Base-by-base conservation (phyloP, 1,139 yeast species). In the Yamadazyma pseudoaaseri region DNA sequence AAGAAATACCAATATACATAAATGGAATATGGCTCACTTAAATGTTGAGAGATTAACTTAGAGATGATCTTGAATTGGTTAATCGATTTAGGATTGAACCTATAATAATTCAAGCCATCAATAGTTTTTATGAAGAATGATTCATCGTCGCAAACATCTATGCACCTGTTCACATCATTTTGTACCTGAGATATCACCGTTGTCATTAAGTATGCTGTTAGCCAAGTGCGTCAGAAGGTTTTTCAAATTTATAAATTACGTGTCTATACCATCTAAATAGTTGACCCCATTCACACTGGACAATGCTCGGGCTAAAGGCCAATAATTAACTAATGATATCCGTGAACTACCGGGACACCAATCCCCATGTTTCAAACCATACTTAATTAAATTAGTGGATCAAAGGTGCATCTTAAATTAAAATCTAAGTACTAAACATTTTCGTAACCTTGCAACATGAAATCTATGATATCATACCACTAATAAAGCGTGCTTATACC, bases 1-100 rank as follows among this genome's bases (percentile, higher is more conserved):
- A 70, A 53, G 39, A 70, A 70, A 51, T 61, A 70, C 75, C 76
- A 70, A 49, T 70, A 70, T 2, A 70, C 75, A 41, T 66, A 70
- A 33, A 68, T 63, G 23, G 74, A 68, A 47, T 70, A 70, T 1
- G 76, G 76, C 43, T 70, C 76, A 32, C 69, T 62, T 26, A 70
- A 51, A 43, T 70, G 72, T 14, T 43, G 39, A 22, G 63, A 54
- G 4, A 70, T 63, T 22, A 70, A 47, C 3, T 42, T 39, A 17
- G 63, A 52, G 17, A 70, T 56, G 38, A 55, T 61, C 15, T 45
- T 43, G 42, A 65, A 60, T 39, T 65, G 68, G 27, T 50, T 48
- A 37, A 56, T 43, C 20, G 49, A 44, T 12, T 43, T 37, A 6
- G 47, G 46, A 34, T 57, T 50, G 38, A 58, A 58, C 39, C 46